A percentile compares a stretch with the other conserved stretches of the same genome.
Conservation (phyloP, 768 basidiomycete genomes). For the Leccinum fibrillosum region DNA sequence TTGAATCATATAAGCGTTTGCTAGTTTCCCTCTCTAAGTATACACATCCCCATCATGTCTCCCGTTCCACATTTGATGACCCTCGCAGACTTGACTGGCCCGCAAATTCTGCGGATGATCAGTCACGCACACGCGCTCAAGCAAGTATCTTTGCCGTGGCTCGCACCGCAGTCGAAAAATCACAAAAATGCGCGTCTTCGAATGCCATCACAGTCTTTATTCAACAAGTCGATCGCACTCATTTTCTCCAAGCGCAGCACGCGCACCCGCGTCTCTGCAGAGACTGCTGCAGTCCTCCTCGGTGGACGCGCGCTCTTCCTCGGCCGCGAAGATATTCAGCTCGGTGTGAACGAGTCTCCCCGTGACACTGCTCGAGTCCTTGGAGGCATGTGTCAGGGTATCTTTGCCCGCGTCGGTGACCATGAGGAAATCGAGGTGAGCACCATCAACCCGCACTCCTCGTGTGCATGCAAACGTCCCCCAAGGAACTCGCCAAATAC, state of each 20-base stretch:
- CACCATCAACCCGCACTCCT: constrained; percentile 1
- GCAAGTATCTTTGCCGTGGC: constrained; percentile 61
- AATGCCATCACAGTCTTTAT: constrained; percentile 71
- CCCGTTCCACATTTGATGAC: constrained; percentile 75
- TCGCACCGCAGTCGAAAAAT: constrained; percentile 43
- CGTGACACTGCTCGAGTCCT: constrained; percentile 87
- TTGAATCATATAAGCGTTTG: neutral
- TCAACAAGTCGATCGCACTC: constrained; percentile 82
- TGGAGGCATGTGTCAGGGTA: constrained; percentile 93
- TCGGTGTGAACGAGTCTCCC: constrained; percentile 90
- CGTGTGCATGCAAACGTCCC: neutral
- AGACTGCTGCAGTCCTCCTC: constrained; percentile 74
- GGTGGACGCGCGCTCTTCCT: constrained; percentile 92
- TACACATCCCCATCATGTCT: constrained; percentile 13
- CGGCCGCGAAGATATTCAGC: constrained; percentile 86
- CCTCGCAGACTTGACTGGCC: constrained; percentile 78
- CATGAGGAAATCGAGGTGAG: constrained; percentile 90
- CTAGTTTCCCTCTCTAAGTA: neutral
- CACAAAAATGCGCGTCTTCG: constrained; percentile 39
- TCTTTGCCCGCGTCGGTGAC: constrained; percentile 93
- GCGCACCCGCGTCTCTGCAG: constrained; percentile 83
- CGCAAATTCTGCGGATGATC: constrained; percentile 69
- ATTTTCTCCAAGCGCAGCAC: constrained; percentile 94
- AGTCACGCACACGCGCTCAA: constrained; percentile 65
- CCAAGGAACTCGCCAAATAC: constrained; percentile 85